Percentiles rank a stretch among this genome's conserved stretches.
Conservation (phyloP, 495 filamentous ascomycete species). For the Penicillium verhagenii region DNA sequence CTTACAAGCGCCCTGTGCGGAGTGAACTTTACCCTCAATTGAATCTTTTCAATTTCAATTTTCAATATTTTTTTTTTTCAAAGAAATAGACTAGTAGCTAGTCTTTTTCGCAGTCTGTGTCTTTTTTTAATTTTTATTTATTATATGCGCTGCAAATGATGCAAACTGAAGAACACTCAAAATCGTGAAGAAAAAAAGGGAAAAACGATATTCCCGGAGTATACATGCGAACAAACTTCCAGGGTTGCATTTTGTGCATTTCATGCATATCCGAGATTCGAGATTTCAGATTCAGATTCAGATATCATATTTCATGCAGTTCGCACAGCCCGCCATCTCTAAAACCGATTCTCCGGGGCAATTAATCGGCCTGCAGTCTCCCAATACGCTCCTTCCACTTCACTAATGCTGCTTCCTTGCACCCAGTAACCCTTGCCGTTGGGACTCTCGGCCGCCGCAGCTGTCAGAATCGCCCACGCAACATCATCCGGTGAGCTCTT, state of each 20-base stretch:
- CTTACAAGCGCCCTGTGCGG: slow-evolving; percentile 11
- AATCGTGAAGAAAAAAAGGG: too few species aligned
- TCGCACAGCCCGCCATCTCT: neutral
- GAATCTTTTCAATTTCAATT: too few species aligned
- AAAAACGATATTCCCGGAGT: too few species aligned
- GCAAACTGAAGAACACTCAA: too few species aligned
- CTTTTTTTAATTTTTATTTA: too few species aligned
- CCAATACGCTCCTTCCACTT: slow-evolving; percentile 22
- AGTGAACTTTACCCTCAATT: slow-evolving; percentile 5
- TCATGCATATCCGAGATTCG: too few species aligned
- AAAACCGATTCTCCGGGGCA: slow-evolving; percentile 19
- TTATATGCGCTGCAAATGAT: too few species aligned
- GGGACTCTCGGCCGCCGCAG: slow-evolving; percentile 2
- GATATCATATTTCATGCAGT: neutral
- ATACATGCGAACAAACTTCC: too few species aligned
- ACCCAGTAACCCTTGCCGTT: slow-evolving; percentile 29
- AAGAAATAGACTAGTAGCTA: too few species aligned
- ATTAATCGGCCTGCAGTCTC: slow-evolving; percentile 18
- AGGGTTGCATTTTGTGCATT: too few species aligned
- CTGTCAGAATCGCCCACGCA: slow-evolving; percentile 18
- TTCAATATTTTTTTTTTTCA: too few species aligned
- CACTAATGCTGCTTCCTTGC: slow-evolving; percentile 17
- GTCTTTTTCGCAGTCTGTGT: too few species aligned
- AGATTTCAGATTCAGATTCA: neutral
- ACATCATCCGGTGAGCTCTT: slow-evolving; percentile 19